Base-by-base conservation (phyloP, 768 basidiomycete species). In the Pisolithus marmoratus region DNA sequence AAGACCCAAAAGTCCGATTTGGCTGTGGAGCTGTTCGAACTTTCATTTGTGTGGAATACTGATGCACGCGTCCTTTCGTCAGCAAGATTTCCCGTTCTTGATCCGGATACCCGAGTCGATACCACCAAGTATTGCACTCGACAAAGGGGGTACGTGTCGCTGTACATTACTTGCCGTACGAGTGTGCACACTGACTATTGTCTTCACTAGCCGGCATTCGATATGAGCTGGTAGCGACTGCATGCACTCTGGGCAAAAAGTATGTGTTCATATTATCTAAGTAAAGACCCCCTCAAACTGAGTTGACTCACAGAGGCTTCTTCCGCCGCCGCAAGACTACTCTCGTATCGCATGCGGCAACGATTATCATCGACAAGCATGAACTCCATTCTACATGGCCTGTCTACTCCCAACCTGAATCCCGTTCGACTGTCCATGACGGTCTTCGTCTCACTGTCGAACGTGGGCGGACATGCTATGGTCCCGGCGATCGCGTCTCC, bases 371-470 rank as follows among this genome's bases (percentile, higher is more conserved):
- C 60, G 88, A 91, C 74, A 96, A 95, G 67, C 93, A 95, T 62
- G 94, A 95, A 57, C 73, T 94, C 7, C 93, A 95, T 62, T 87
- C 92, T 4, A 85, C 90, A 1, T 96, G 94, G 94, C 93, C 94
- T 2, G 79, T 94, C 27, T 95, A 92, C 63, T 80, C 80, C 46
- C 87, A 91, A 63, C 79, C 80, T 11, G 88, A 92, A 60, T 77
- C 76, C 31, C 85, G 89, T n/a, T 75, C 79, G 15, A 69, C 81
- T 17, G 60, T 73, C 2, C 80, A 84, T 55, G 85, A 90, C 3
- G 85, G 84, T 24, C 77, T 92, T 17, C 83, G 78, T 22, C 80
- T 96, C 54, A 81, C 78, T 41, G 85, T 93, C 19, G 83, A 88
- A 24, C 84, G 94, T 36, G 75, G 75, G 23, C 77, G 81, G 52